Evolutionary conservation across 352 stramenopile species (phyloP), one percentile per base, ranked within the genome.

Genomic region (Globisporangium solare): DNA sequence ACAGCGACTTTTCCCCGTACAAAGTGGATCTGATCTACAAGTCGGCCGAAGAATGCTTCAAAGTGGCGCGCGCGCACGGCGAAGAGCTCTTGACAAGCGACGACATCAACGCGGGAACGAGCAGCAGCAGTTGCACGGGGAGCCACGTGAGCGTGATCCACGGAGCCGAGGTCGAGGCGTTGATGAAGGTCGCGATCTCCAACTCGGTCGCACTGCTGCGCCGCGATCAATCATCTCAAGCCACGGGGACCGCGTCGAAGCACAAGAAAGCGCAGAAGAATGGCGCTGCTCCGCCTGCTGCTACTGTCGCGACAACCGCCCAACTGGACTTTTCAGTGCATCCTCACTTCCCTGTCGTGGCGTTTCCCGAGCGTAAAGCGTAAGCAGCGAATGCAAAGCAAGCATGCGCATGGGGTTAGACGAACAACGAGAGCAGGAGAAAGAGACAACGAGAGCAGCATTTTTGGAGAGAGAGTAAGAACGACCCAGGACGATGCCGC

Each of bases 31-130:
- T 94, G 46, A 86, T 94, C 54, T 91, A 89, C 73, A 87, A 89
- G 53, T 94, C 85, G 37, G 75, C 71, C 0, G 85, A 94, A 53
- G 83, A 94, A 58, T 94, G 85, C 43, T 94, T 92, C 69, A 92
- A 92, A 56, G 64, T 73, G 8, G 77, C 77, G 3, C 82, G 75
- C 6, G 48, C 35, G 14, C 69, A 86, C 45, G 76, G 71, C 10
- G 81, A 94, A 42, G 65, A 70, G 52, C 51, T 88, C 42, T 46
- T 92, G 32, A 61, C 47, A 17, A 71, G 77, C 40, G 52, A 73
- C 18, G 60, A 74, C 57, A 64, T 58, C 50, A 45, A 67, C 39
- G 42, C 40, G 3, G 66, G 48, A 15, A 56, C 58, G 15, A 27
- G 39, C 8, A 53, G 47, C 4, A 63, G 54, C 24, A 64, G 58